These are phyloP conservation scores for Acacia crassicarpa DNA, from an alignment of 306 rosid genomes.

Conservation along the genomic window DNA sequence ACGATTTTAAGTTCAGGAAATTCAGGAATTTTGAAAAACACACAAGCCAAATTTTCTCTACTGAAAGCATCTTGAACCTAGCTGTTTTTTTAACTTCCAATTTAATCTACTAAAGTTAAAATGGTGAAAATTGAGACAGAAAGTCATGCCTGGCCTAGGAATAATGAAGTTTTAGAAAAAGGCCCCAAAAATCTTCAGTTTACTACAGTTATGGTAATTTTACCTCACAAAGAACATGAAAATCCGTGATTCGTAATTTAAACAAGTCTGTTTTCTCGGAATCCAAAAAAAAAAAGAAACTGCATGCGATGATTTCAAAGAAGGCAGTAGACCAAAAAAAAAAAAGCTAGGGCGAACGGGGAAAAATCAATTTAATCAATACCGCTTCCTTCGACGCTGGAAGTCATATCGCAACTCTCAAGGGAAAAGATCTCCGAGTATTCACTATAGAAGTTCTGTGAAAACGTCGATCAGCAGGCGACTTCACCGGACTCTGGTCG, in stretches of 20 bases:
- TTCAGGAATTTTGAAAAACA: neutral
- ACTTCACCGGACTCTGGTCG: conserved; percentile 32
- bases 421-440: conserved; percentile 41
- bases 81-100: neutral
- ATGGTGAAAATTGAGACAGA: neutral
- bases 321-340: neutral
- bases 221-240: neutral
- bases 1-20: neutral
- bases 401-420: conserved; percentile 24
- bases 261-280: neutral
- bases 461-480: conserved; percentile 39
- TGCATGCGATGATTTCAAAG: neutral
- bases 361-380: neutral
- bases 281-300: neutral
- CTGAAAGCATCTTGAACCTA: neutral
- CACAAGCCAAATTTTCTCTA: neutral
- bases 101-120: neutral
- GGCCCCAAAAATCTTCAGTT: neutral
- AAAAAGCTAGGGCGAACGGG: neutral
- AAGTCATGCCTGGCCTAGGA: neutral
- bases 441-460: conserved; percentile 41
- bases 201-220: neutral
- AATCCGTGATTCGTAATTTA: neutral
- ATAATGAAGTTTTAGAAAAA: neutral
- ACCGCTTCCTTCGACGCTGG: conserved; percentile 34